Percentiles rank a stretch among this genome's conserved stretches.
Conservation (phyloP, 2,329 filamentous ascomycete species). For the Phialemoniopsis sp. region DNA sequence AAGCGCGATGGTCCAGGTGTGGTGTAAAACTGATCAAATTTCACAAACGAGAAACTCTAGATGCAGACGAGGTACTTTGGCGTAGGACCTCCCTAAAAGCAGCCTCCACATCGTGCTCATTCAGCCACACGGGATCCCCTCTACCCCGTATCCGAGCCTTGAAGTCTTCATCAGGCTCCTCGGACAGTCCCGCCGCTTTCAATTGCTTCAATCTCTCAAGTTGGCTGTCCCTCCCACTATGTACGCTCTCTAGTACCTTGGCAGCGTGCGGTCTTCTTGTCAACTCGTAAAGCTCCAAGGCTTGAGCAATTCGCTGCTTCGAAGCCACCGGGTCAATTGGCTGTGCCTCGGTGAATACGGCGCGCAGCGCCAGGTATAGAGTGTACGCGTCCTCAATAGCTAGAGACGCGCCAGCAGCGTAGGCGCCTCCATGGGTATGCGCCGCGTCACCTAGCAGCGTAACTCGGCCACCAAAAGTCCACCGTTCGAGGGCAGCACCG, state of each 20-base stretch:
- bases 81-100: conserved; percentile 1
- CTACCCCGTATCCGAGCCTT: not conserved
- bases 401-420: conserved; percentile 5
- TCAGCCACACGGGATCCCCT: conserved; percentile 4
- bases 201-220: no score
- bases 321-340: not conserved
- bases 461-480: conserved; percentile 2
- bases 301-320: not conserved
- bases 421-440: conserved; percentile 6
- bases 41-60: no score
- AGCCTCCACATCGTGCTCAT: conserved; percentile 3
- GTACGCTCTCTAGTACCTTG: not conserved
- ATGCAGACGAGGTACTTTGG: not conserved
- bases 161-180: conserved; percentile 4
- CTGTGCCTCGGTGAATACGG: conserved; percentile 4
- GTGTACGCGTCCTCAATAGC: conserved; percentile 7
- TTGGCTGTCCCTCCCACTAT: no score
- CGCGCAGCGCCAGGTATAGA: conserved; percentile 2
- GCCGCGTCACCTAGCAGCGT: conserved; percentile 3
- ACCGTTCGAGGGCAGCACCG: conserved; percentile 2
- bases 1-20: no score
- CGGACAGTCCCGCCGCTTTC: no score
- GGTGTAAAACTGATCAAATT: no score
- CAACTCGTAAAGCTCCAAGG: conserved; percentile 1
- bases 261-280: conserved; percentile 1